These are phyloP conservation scores for Solanum peruvianum DNA, from an alignment of 257 asterid species.

Conservation along the genomic window DNA sequence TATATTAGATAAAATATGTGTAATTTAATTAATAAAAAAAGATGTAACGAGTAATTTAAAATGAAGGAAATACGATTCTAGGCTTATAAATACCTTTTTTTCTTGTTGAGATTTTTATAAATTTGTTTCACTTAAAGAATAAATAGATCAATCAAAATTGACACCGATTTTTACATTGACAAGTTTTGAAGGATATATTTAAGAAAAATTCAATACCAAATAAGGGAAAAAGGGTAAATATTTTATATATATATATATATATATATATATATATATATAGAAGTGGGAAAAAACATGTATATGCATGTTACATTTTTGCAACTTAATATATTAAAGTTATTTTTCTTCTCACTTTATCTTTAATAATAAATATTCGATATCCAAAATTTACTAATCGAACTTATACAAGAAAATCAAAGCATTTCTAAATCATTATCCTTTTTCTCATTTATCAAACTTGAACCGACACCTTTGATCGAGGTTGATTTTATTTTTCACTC, in stretches of 20 bases:
- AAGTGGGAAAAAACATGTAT: neutral
- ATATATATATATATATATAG: too few species aligned
- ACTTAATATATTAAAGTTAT: neutral
- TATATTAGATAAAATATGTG: neutral
- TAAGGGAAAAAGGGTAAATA: neutral
- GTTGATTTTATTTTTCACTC: neutral
- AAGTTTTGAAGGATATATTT: neutral
- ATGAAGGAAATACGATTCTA: neutral
- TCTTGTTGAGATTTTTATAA: neutral
- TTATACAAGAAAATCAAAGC: neutral
- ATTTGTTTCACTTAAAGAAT: neutral
- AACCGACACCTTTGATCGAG: rapidly evolving
- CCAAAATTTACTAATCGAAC: rapidly evolving
- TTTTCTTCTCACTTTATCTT: neutral
- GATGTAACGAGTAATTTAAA: neutral
- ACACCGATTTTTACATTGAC: neutral
- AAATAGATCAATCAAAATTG: neutral
- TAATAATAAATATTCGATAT: neutral
- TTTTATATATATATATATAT: neutral
- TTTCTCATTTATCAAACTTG: neutral
- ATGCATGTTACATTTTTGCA: neutral
- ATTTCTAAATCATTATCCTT: neutral
- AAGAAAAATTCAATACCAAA: neutral
- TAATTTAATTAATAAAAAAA: neutral
- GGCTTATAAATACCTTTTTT: neutral